phyloP scores from a whole-genome alignment of 1,284 basidiomycete species.

The Rhodotorula sp. region DNA sequence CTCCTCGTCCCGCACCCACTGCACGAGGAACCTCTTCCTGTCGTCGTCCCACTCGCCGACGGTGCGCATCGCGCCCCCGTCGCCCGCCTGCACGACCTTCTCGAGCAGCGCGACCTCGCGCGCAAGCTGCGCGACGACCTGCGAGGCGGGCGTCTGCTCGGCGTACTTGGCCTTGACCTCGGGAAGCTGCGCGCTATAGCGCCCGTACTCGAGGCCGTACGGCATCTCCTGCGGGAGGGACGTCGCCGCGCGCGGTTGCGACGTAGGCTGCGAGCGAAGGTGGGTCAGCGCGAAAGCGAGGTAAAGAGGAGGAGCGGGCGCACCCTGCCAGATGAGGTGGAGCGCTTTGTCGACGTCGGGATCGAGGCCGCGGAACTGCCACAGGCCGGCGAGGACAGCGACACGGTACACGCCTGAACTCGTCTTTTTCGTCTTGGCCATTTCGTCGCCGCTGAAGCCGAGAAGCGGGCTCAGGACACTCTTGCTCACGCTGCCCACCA shows the following conservation, averaged over 20 bases:
- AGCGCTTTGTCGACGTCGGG: conserved; percentile 6
- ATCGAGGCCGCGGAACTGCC: conserved; percentile 14
- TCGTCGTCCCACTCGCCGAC: conserved; percentile 8
- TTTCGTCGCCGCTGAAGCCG: not conserved
- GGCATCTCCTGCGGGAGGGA: not conserved
- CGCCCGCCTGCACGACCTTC: not conserved
- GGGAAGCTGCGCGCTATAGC: too few relatives aligned
- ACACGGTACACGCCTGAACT: not conserved
- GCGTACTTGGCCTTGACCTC: not conserved
- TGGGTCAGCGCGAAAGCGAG: not conserved
- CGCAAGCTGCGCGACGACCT: not conserved
- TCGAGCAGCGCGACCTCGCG: not conserved
- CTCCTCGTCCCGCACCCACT: not conserved
- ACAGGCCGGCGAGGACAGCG: conserved; percentile 2
- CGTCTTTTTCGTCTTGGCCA: conserved; percentile 2
- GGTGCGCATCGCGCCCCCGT: not conserved
- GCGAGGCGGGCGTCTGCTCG: not conserved
- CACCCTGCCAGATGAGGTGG: conserved; percentile 11
- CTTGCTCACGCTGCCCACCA: not conserved
- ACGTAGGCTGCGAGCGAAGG: not conserved
- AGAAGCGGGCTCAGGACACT: not conserved
- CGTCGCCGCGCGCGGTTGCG: conserved; percentile 11
- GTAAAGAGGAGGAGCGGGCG: not conserved
- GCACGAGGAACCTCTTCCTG: not conserved
- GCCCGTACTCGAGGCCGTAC: not conserved